Evolutionary conservation across 768 basidiomycete genomes (phyloP).

Genomic region (Phylloporus scabripes): DNA sequence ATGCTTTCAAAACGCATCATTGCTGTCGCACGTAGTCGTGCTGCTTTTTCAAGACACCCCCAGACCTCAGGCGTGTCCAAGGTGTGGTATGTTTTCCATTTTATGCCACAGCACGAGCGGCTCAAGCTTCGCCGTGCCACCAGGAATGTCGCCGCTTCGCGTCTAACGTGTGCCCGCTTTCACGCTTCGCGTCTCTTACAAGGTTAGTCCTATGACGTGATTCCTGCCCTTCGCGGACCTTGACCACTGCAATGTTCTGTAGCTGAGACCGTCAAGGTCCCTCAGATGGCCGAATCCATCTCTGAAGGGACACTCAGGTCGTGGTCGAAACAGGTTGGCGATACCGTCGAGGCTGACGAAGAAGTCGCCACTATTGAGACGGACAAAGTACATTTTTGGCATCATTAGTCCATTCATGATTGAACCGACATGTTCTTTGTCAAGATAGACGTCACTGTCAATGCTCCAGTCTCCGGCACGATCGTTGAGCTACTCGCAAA

Average conservation of each 20-base stretch:
- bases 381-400: conserved; percentile 67
- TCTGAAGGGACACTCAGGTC: conserved; percentile 94
- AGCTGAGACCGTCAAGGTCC: conserved; percentile 91
- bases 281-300: conserved; percentile 98
- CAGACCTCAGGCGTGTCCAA: conserved; percentile 34
- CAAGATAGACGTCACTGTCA: conserved; percentile 96
- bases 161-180: conserved; percentile 54
- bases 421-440: conserved; percentile 6
- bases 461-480: conserved; percentile 82
- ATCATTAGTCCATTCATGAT: not conserved
- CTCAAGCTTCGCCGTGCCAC: conserved; percentile 3
- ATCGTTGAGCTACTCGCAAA: conserved; percentile 81
- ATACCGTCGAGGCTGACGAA: conserved; percentile 86
- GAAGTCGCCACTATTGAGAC: conserved; percentile 98
- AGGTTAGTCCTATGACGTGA: conserved; percentile 42
- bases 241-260: conserved; percentile 11
- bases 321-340: conserved; percentile 92
- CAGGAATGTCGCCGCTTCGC: conserved; percentile 44
- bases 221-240: not conserved
- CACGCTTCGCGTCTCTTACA: conserved; percentile 65
- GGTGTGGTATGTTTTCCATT: conserved; percentile 39
- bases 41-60: conserved; percentile 36
- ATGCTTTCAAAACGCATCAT: conserved; percentile 74
- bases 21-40: conserved; percentile 57
- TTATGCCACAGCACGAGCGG: not conserved